Conservation (phyloP, 805 yeast genomes). For the Starmerella gropengiesseri region DNA sequence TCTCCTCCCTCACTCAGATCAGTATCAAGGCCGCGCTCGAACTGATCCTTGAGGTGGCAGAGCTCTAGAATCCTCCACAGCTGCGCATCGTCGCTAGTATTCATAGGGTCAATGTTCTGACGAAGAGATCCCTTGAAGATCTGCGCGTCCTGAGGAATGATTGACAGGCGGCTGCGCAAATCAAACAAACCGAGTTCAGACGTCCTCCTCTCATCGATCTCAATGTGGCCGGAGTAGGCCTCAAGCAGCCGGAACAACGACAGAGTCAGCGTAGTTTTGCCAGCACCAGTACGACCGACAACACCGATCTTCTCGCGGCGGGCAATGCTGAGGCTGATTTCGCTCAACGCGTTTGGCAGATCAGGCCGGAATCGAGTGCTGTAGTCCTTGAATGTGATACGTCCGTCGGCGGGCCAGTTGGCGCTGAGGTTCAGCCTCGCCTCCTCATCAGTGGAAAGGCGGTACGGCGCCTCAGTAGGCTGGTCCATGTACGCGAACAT, state of each 20-base stretch:
- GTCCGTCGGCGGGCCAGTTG: constrained; percentile 69
- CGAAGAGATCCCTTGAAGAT: constrained; percentile 56
- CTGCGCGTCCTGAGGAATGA: constrained; percentile 71
- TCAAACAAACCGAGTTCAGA: constrained; percentile 45
- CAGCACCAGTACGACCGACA: constrained; percentile 96
- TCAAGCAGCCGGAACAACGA: constrained; percentile 61
- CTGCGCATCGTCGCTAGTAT: constrained; percentile 39
- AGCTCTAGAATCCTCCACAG: constrained; percentile 52
- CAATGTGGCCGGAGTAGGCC: constrained; percentile 40
- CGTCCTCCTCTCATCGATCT: constrained; percentile 50
- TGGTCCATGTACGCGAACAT: constrained; percentile 47
- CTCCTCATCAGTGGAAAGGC: constrained; percentile 43
- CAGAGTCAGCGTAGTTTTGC: constrained; percentile 84
- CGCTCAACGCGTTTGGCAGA: constrained; percentile 69
- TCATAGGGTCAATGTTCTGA: constrained; percentile 57
- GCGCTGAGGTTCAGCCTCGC: neutral
- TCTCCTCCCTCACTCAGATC: constrained; percentile 57
- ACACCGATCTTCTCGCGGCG: constrained; percentile 75
- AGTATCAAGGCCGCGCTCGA: constrained; percentile 38
- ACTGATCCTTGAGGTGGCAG: constrained; percentile 42
- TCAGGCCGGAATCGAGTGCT: constrained; percentile 74
- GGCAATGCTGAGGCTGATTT: constrained; percentile 61
- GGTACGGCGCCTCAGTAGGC: constrained; percentile 71
- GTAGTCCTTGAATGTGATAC: constrained; percentile 55
- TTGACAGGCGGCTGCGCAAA: constrained; percentile 48